These are phyloP conservation scores for Aphanomyces stellatus DNA, from an alignment of 352 stramenopile species.

Conservation along the genomic window DNA sequence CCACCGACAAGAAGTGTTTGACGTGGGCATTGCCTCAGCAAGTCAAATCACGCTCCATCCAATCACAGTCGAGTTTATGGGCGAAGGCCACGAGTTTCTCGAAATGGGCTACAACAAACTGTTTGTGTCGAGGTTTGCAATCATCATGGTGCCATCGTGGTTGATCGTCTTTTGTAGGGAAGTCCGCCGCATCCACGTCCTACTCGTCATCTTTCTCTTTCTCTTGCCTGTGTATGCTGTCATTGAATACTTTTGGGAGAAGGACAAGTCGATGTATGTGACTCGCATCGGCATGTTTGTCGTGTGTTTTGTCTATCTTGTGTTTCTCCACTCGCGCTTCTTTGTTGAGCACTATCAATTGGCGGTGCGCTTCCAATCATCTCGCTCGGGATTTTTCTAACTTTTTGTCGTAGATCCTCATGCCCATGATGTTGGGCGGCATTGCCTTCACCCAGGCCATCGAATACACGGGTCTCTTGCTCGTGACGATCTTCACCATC, in stretches of 20 bases:
- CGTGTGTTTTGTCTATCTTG: not conserved
- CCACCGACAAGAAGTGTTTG: slow-evolving; percentile 14
- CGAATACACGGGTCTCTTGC: slow-evolving; percentile 76
- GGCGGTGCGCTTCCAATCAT: not conserved
- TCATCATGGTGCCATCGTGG: no score
- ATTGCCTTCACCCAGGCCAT: slow-evolving; percentile 79
- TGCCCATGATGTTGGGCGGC: slow-evolving; percentile 54
- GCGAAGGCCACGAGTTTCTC: slow-evolving; percentile 65
- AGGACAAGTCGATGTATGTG: not conserved
- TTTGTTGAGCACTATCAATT: slow-evolving; percentile 17
- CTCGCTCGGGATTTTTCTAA: slow-evolving; percentile 24
- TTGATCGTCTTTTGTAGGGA: slow-evolving; percentile 12
- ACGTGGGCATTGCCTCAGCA: slow-evolving; percentile 3
- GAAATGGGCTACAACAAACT: slow-evolving; percentile 66
- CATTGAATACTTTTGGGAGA: slow-evolving; percentile 17
- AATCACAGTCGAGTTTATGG: slow-evolving; percentile 78
- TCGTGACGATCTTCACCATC: slow-evolving; percentile 67
- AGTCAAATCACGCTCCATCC: slow-evolving; percentile 54
- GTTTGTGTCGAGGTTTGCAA: slow-evolving; percentile 33
- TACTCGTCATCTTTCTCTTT: not conserved
- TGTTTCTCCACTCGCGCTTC: slow-evolving; percentile 3
- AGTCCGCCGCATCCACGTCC: slow-evolving; percentile 6
- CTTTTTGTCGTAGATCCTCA: slow-evolving; percentile 25
- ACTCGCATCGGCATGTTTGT: slow-evolving; percentile 12
- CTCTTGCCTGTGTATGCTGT: slow-evolving; percentile 4